These are phyloP conservation scores for Otatea glauca DNA, from an alignment of 176 grass and related monocot species.

Conservation along the genomic window DNA sequence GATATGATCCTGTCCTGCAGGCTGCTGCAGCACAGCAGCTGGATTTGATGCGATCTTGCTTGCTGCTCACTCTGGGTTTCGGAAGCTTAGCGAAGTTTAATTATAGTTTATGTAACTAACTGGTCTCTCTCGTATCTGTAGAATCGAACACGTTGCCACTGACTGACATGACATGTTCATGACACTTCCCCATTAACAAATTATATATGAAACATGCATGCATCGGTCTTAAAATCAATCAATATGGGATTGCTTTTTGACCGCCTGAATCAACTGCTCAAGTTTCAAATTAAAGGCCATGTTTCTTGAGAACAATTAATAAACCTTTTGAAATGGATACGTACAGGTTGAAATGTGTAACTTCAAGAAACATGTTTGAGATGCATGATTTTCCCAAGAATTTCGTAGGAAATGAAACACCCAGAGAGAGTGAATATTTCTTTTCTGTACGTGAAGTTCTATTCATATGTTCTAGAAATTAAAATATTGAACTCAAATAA, in stretches of 20 bases:
- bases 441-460: not conserved
- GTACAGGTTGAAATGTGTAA: not conserved
- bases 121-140: not conserved
- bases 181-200: slow-evolving; percentile 1
- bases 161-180: not conserved
- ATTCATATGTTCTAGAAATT: not conserved
- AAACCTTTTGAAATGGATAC: not conserved
- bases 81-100: not conserved
- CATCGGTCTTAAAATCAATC: not conserved
- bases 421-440: not conserved
- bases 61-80: slow-evolving; percentile 23
- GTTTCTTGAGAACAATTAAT: not conserved
- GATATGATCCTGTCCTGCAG: slow-evolving; percentile 13
- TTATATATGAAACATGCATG: slow-evolving; percentile 4
- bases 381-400: not conserved
- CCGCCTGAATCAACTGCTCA: not conserved
- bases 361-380: not conserved
- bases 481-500: not conserved
- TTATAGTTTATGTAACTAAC: not conserved
- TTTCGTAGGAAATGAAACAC: not conserved
- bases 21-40: not conserved
- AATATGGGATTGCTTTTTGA: not conserved
- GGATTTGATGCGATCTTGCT: slow-evolving; percentile 15
- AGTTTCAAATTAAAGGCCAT: not conserved
- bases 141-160: slow-evolving; percentile 33